Conservation (phyloP, 2,329 filamentous ascomycete genomes). For the Trichoderma oligosporum region DNA sequence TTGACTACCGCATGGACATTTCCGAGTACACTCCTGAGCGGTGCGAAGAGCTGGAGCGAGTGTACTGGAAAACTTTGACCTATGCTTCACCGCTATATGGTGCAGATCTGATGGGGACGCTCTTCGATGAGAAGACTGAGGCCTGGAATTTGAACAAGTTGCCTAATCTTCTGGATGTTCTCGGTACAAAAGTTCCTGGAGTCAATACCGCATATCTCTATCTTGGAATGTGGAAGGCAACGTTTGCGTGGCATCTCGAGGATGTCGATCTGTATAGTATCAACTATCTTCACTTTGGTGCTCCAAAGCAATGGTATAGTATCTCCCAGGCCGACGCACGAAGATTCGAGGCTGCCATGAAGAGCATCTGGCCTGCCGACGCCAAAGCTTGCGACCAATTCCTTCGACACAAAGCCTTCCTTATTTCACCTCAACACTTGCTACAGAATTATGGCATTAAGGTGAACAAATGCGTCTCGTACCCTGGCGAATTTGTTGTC, state of each 20-base stretch:
- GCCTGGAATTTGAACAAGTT: slow-evolving; percentile 94
- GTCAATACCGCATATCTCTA: slow-evolving; percentile 98
- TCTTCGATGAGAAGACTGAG: slow-evolving; percentile 82
- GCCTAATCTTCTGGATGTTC: slow-evolving; percentile 85
- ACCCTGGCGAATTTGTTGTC: slow-evolving; percentile 96
- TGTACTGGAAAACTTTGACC: slow-evolving; percentile 96
- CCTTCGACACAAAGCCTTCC: slow-evolving; percentile 92
- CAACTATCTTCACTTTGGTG: slow-evolving; percentile 98
- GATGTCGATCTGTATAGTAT: slow-evolving; percentile 99
- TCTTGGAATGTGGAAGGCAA: slow-evolving; percentile 99
- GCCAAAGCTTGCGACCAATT: slow-evolving; percentile 96
- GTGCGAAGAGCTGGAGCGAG: slow-evolving; percentile 89
- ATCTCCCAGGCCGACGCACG: slow-evolving; percentile 94
- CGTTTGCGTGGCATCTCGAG: slow-evolving; percentile 97
- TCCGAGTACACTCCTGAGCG: slow-evolving; percentile 87
- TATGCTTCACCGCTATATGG: slow-evolving; percentile 95
- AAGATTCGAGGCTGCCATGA: slow-evolving; percentile 92
- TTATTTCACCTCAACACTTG: slow-evolving; percentile 87
- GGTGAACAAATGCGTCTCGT: slow-evolving; percentile 92
- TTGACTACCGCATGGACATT: slow-evolving; percentile 83
- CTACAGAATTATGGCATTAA: slow-evolving; percentile 89
- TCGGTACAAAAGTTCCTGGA: slow-evolving; percentile 92
- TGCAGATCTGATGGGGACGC: slow-evolving; percentile 90
- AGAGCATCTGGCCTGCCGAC: slow-evolving; percentile 88
- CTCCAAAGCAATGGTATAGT: slow-evolving; percentile 99